phyloP scores from a whole-genome alignment of 352 stramenopile species.

The Pythium graminicola region DNA sequence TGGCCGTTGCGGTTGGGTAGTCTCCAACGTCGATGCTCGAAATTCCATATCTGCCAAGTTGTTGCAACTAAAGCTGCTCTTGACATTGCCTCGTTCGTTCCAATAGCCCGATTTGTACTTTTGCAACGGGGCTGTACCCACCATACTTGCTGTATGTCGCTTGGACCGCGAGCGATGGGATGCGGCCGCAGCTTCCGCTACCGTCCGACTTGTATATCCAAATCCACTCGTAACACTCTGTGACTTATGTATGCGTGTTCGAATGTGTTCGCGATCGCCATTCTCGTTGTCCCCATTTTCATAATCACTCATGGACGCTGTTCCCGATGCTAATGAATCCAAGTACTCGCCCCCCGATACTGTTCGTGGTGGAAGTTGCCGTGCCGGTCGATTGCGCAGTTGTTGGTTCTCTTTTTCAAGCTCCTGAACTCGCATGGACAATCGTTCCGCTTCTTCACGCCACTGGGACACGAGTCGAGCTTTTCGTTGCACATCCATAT shows the following conservation, averaged over 20 bases:
- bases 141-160: slow-evolving; percentile 24
- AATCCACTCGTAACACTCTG: slow-evolving; percentile 52
- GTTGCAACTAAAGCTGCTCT: slow-evolving; percentile 79
- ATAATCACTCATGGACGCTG: slow-evolving; percentile 20
- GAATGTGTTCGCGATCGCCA: slow-evolving; percentile 3
- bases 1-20: slow-evolving; percentile 3
- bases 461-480: slow-evolving; percentile 31
- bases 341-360: slow-evolving; percentile 35
- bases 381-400: slow-evolving; percentile 35
- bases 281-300: slow-evolving; percentile 12
- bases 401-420: slow-evolving; percentile 60
- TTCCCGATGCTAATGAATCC: slow-evolving; percentile 7
- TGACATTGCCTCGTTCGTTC: slow-evolving; percentile 64
- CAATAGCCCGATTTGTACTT: slow-evolving; percentile 61
- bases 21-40: slow-evolving; percentile 36
- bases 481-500: slow-evolving; percentile 9
- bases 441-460: slow-evolving; percentile 39
- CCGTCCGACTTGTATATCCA: slow-evolving; percentile 44
- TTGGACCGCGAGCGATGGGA: slow-evolving; percentile 55
- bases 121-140: slow-evolving; percentile 21
- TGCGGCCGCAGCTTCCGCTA: slow-evolving; percentile 53
- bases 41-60: slow-evolving; percentile 64
- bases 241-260: slow-evolving; percentile 47
- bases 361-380: slow-evolving; percentile 26
- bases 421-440: slow-evolving; percentile 56